Evolutionary conservation across 2,329 filamentous ascomycete species (phyloP), one percentile per base, ranked within the genome.

Genomic region (Clonostachys rosea): DNA sequence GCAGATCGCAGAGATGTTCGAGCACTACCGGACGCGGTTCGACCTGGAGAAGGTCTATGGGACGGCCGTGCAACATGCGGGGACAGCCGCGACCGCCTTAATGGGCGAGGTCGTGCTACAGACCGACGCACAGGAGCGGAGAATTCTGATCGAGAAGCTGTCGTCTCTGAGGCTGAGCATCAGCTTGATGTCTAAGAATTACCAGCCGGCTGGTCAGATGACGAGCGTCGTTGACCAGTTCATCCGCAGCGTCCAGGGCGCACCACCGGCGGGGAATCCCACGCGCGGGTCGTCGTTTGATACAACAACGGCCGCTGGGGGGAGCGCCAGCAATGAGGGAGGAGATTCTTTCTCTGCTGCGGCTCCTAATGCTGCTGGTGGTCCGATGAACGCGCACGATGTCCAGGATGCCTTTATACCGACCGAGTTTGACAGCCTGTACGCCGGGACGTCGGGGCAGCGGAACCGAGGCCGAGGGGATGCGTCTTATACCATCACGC

Each of bases 31-130:
- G 9, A 17, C 37, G 14, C 45, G 48, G 50, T 46, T 48, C 42
- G 48, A 50, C n/a, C 20, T 45, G 13, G 39, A 45, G 4, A 45
- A 50, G 33, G 48, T 43, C 3, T 50, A 36, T 35, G 48, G 48
- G 42, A 50, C 48, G n/a, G 48, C 46, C 17, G 45, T 50, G 4
- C 45, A 47, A 34, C 48, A 50, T 35, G 48, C 48, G 10, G 48
- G 48, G 14, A 47, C 46, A 3, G 48, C 48, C 8, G 48, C 46
- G 12, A 48, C 48, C 11, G 42, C 48, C 10, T 18, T 50, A 34
- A 51, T 51, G 49, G 49, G 43, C 43, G 49, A 51, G 40, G 36
- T 47, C 34, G 37, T 49, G 6, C 35, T 51, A n/a, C 47, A 49
- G 42, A 10, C 43, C 7, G 43, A 51, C n/a, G 34, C 34, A 10